A percentile compares a stretch with the other conserved stretches of the same genome.
phyloP scores from a whole-genome alignment of 768 basidiomycete species.

The Leccinum rimulosum region DNA sequence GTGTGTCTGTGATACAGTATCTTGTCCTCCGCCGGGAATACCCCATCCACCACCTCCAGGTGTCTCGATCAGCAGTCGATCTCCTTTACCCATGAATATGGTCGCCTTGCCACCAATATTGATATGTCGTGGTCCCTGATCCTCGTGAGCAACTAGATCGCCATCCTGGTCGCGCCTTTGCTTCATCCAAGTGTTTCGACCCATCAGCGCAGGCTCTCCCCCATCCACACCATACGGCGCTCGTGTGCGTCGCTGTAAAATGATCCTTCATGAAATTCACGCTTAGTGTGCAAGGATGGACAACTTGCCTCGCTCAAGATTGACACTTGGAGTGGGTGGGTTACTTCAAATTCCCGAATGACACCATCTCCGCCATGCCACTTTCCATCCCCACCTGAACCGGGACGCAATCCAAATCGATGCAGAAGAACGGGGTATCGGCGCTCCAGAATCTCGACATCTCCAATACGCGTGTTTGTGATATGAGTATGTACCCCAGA shows the following conservation, averaged over 20 bases:
- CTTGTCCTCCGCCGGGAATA: slow-evolving; percentile 9
- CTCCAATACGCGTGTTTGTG: slow-evolving; percentile 90
- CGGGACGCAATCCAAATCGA: slow-evolving; percentile 71
- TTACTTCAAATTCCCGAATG: slow-evolving; percentile 77
- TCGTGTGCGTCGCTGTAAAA: slow-evolving; percentile 67
- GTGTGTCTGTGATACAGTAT: slow-evolving; percentile 29
- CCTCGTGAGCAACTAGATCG: slow-evolving; percentile 47
- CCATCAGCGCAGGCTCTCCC: slow-evolving; percentile 66
- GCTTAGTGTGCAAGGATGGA: not conserved
- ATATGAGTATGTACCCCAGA: slow-evolving; percentile 94
- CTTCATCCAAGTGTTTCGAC: slow-evolving; percentile 89
- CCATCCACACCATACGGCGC: slow-evolving; percentile 87
- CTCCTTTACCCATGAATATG: slow-evolving; percentile 85
- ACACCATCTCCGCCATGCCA: slow-evolving; percentile 85
- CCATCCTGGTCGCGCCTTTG: slow-evolving; percentile 62
- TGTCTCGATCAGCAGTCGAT: slow-evolving; percentile 77
- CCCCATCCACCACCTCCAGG: slow-evolving; percentile 94
- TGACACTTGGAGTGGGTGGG: slow-evolving; percentile 80
- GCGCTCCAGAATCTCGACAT: slow-evolving; percentile 90
- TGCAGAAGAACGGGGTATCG: slow-evolving; percentile 91
- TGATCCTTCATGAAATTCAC: not conserved
- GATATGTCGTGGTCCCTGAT: slow-evolving; percentile 51
- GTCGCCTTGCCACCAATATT: slow-evolving; percentile 91
- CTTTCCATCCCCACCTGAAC: slow-evolving; percentile 67
- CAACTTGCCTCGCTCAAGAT: slow-evolving; percentile 76